These are phyloP conservation scores for Xylariaceae sp. DNA, from an alignment of 2,329 filamentous ascomycete genomes.

Conservation along the genomic window DNA sequence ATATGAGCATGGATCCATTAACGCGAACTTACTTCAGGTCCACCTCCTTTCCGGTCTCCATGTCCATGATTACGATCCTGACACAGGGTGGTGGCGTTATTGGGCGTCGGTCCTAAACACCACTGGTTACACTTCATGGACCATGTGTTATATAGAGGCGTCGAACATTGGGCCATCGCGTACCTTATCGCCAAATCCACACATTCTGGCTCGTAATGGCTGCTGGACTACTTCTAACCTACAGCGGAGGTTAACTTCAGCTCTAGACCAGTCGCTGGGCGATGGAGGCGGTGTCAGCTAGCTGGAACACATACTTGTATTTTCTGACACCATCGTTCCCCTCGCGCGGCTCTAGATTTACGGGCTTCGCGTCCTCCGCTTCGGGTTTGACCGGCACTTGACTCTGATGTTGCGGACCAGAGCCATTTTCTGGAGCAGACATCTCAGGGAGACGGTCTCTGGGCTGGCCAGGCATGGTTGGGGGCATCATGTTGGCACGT, in stretches of 20 bases:
- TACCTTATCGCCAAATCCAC: constrained; percentile 97
- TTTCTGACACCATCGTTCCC: constrained; percentile 28
- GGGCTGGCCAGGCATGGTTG: constrained; percentile 24
- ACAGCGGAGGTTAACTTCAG: constrained; percentile 18
- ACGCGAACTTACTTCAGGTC: constrained; percentile 68
- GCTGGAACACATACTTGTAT: constrained; percentile 25
- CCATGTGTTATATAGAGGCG: constrained; percentile 3
- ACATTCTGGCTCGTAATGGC: constrained; percentile 92
- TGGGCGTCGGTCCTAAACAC: constrained; percentile 76
- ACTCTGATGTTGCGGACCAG: constrained; percentile 18
- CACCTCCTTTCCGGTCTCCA: constrained; percentile 72
- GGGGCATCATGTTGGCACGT: constrained; percentile 30
- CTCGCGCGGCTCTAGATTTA: constrained; percentile 25
- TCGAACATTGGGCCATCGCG: constrained; percentile 19
- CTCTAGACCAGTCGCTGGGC: neutral
- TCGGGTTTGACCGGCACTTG: constrained; percentile 24
- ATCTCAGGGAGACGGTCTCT: constrained; percentile 27
- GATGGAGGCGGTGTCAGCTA: neutral
- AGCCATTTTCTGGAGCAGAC: constrained; percentile 26
- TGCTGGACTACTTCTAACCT: constrained; percentile 84
- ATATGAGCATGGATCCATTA: constrained; percentile 1
- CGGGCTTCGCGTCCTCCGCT: constrained; percentile 19
- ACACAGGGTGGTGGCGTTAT: constrained; percentile 96
- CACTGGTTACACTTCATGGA: constrained; percentile 14
- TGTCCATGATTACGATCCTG: constrained; percentile 74